A percentile compares a stretch with the other conserved stretches of the same genome.
Evolutionary conservation across 2,329 filamentous ascomycete species (phyloP).

Genomic region (Ophidiomyces ophidiicola): DNA sequence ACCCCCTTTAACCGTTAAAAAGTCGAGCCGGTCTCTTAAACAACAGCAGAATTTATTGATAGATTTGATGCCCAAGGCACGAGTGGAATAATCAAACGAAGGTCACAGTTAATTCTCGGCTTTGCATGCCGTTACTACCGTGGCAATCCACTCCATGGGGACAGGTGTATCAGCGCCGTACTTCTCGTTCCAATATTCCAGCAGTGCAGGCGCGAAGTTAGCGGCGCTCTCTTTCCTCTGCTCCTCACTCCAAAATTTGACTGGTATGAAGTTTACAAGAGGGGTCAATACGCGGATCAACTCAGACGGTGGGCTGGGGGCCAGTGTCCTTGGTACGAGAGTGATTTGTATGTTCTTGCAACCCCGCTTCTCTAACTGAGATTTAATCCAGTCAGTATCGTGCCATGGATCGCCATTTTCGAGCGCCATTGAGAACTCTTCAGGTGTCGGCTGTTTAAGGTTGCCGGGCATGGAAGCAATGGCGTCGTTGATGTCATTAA

Average conservation of each 20-base stretch:
- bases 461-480: constrained; percentile 10
- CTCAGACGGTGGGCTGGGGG: constrained; percentile 6
- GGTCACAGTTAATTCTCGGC: too few relatives aligned
- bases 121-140: constrained; percentile 8
- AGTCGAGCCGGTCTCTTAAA: too few relatives aligned
- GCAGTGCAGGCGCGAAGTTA: constrained; percentile 1
- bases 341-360: constrained; percentile 5
- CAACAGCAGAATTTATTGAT: too few relatives aligned
- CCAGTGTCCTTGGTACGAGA: constrained; percentile 4
- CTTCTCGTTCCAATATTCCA: constrained; percentile 2
- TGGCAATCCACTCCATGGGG: constrained; percentile 9
- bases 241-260: constrained; percentile 8
- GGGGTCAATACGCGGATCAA: constrained; percentile 1
- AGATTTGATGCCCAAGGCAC: too few relatives aligned
- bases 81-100: too few relatives aligned
- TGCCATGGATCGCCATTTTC: constrained; percentile 10
- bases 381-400: constrained; percentile 5
- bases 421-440: constrained; percentile 8
- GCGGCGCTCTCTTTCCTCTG: constrained; percentile 6
- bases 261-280: constrained; percentile 7
- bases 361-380: constrained; percentile 2
- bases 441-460: constrained; percentile 5
- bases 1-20: too few relatives aligned
- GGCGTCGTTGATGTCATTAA: constrained; percentile 7
- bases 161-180: constrained; percentile 5